These are phyloP conservation scores for Macrolepiota fuliginosa DNA, from an alignment of 768 basidiomycete species.

Conservation along the genomic window DNA sequence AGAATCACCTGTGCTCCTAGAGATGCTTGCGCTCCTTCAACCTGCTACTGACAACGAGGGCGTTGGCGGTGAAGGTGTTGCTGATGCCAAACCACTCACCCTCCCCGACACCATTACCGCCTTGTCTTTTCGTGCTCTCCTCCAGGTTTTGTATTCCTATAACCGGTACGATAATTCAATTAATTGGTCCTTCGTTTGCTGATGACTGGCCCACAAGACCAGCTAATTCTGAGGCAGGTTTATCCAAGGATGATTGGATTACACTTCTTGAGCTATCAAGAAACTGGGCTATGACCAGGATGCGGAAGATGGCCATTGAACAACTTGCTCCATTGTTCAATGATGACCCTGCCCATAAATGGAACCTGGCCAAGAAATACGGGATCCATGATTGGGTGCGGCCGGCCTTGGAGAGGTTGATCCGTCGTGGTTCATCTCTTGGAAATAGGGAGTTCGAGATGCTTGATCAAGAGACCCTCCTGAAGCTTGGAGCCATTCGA, in stretches of 20 bases:
- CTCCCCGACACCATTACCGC: neutral
- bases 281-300: slow-evolving; percentile 32
- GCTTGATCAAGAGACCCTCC: neutral
- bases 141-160: slow-evolving; percentile 7
- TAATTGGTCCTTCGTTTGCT: neutral
- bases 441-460: neutral
- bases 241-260: slow-evolving; percentile 30
- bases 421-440: slow-evolving; percentile 5
- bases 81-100: neutral
- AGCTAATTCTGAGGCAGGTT: neutral
- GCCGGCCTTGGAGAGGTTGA: neutral
- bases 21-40: too few species aligned
- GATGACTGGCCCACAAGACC: neutral
- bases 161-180: neutral
- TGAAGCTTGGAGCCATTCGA: neutral
- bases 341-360: slow-evolving; percentile 24
- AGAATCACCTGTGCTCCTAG: too few species aligned
- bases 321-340: slow-evolving; percentile 18
- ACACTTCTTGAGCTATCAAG: slow-evolving; percentile 35
- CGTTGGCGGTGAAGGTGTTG: neutral
- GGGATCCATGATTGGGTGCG: slow-evolving; percentile 28
- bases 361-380: slow-evolving; percentile 30
- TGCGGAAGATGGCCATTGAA: slow-evolving; percentile 28
- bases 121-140: slow-evolving; percentile 11
- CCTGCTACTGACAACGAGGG: neutral